Conservation (phyloP, 352 stramenopile species). For the Phytophthora chlamydospora region DNA sequence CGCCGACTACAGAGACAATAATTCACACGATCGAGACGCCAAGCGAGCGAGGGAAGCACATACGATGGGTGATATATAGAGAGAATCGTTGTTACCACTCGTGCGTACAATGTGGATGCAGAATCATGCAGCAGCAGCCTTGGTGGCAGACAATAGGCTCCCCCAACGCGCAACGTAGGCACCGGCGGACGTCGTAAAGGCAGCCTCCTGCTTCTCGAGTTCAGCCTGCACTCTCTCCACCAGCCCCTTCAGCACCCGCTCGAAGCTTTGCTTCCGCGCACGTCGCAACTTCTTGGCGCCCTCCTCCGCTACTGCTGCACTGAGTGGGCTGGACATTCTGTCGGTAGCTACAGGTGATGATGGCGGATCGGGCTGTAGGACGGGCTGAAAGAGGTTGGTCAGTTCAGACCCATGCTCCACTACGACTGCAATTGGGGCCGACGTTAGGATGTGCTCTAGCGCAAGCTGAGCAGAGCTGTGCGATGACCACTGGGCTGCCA, state of each 20-base stretch:
- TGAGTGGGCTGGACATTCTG: conserved; percentile 1
- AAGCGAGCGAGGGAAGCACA: not conserved
- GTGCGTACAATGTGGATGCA: not conserved
- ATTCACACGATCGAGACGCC: not conserved
- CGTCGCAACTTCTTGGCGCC: conserved; percentile 7
- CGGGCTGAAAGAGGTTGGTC: conserved; percentile 21
- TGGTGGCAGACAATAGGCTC: conserved; percentile 16
- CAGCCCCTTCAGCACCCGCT: conserved; percentile 25
- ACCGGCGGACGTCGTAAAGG: not conserved
- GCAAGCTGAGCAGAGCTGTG: conserved; percentile 34
- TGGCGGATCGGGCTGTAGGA: conserved; percentile 11
- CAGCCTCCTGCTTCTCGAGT: conserved; percentile 5
- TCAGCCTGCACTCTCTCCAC: conserved; percentile 21
- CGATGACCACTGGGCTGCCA: conserved; percentile 47
- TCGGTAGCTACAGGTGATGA: not conserved
- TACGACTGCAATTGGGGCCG: conserved; percentile 17
- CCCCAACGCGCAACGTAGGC: conserved; percentile 13
- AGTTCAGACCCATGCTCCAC: conserved; percentile 16
- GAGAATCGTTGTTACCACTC: conserved; percentile 5
- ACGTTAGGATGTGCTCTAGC: conserved; percentile 37
- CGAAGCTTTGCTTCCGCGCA: conserved; percentile 14
- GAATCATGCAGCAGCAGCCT: conserved; percentile 23
- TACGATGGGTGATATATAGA: conserved; percentile 20
- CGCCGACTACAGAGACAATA: not conserved
- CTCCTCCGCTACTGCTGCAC: conserved; percentile 3